Conservation (phyloP, 345 rosid species). For the Lepidium aucheri region DNA sequence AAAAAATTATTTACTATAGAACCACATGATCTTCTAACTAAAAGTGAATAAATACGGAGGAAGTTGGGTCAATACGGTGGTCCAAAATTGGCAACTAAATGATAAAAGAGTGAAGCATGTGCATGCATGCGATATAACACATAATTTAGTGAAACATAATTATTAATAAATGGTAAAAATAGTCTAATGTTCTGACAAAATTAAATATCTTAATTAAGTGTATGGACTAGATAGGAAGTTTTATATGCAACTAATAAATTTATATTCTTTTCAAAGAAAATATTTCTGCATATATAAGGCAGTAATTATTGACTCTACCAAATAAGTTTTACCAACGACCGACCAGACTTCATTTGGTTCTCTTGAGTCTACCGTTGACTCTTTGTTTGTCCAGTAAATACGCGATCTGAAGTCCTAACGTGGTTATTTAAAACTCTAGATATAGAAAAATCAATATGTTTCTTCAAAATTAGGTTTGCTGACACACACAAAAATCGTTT, state of each 20-base stretch:
- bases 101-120: constrained; percentile 5
- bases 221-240: no score
- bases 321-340: constrained; percentile 5
- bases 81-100: constrained; percentile 17
- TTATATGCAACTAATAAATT: no score
- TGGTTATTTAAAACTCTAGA: neutral
- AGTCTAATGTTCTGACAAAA: no score
- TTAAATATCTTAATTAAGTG: no score
- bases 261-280: no score
- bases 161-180: neutral
- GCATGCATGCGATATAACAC: constrained; percentile 15
- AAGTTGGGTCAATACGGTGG: constrained; percentile 17
- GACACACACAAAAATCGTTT: no score
- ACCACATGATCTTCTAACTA: neutral
- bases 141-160: neutral
- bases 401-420: neutral
- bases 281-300: neutral
- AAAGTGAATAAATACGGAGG: constrained; percentile 1
- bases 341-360: neutral
- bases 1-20: neutral
- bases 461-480: neutral
- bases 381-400: constrained; percentile 10
- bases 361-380: constrained; percentile 13
- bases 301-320: neutral
- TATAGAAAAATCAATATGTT: neutral